Conservation (phyloP, 2,329 filamentous ascomycete species). For the Dichotomopilus funicola region DNA sequence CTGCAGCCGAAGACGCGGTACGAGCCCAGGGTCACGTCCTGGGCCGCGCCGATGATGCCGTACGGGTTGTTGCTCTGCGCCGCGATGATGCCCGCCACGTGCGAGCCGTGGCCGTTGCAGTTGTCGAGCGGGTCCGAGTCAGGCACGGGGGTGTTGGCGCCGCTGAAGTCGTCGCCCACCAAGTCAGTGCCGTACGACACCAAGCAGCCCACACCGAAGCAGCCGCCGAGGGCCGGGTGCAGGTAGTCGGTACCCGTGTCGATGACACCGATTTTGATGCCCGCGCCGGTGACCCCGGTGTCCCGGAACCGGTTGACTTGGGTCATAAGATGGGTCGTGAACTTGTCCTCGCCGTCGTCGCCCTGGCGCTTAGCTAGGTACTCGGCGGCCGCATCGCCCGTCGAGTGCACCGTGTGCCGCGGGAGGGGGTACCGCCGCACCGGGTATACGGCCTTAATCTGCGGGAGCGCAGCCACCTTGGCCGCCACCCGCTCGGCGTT, state of each 20-base stretch:
- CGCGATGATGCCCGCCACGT: slow-evolving; percentile 57
- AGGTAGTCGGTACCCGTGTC: slow-evolving; percentile 55
- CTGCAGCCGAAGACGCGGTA: slow-evolving; percentile 53
- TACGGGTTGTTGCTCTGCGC: slow-evolving; percentile 48
- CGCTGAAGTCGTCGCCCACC: slow-evolving; percentile 48
- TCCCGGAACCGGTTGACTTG: slow-evolving; percentile 48
- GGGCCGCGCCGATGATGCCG: slow-evolving; percentile 52
- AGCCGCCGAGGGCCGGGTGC: slow-evolving; percentile 57
- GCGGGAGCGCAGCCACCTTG: slow-evolving; percentile 36
- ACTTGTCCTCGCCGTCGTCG: slow-evolving; percentile 31
- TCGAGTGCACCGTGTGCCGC: slow-evolving; percentile 39
- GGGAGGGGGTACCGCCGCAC: slow-evolving; percentile 41
- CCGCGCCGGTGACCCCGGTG: slow-evolving; percentile 43
- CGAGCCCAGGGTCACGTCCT: slow-evolving; percentile 48
- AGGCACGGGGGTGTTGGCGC: slow-evolving; percentile 34
- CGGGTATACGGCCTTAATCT: slow-evolving; percentile 45
- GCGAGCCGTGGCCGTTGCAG: slow-evolving; percentile 54
- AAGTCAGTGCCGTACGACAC: slow-evolving; percentile 53
- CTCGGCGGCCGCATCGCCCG: slow-evolving; percentile 29
- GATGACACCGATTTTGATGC: slow-evolving; percentile 47
- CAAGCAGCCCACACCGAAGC: slow-evolving; percentile 54
- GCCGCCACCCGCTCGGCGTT: slow-evolving; percentile 37
- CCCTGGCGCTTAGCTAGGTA: slow-evolving; percentile 29
- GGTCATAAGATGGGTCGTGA: slow-evolving; percentile 49
- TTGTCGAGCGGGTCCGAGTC: slow-evolving; percentile 48